Conservation (phyloP, 768 basidiomycete genomes). For the Lactarius hatsudake region DNA sequence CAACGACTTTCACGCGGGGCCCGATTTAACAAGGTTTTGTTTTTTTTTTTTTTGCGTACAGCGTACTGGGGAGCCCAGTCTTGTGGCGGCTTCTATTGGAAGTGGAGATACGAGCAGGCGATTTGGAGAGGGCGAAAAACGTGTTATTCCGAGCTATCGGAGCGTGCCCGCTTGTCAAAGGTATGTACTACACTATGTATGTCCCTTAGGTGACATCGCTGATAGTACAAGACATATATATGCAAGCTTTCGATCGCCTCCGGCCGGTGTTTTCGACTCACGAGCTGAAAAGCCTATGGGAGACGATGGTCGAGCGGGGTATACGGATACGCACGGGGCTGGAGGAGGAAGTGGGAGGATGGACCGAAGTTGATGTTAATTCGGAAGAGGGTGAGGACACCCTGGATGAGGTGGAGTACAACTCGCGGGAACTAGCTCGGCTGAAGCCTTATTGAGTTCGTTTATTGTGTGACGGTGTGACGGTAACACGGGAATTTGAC, state of each 20-base stretch:
- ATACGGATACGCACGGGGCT: conserved; percentile 60
- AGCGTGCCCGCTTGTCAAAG: conserved; percentile 76
- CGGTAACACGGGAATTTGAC: not conserved
- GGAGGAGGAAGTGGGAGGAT: conserved; percentile 54
- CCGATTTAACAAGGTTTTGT: conserved; percentile 3
- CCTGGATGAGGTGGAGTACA: conserved; percentile 55
- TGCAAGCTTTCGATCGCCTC: conserved; percentile 72
- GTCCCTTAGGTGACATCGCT: conserved; percentile 13
- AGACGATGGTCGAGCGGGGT: conserved; percentile 75
- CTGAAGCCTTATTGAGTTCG: conserved; percentile 57
- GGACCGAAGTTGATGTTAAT: conserved; percentile 36
- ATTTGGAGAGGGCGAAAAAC: conserved; percentile 62
- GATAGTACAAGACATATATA: conserved; percentile 53
- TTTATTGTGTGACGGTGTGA: conserved; percentile 5
- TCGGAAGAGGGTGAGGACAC: conserved; percentile 28
- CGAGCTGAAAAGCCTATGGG: conserved; percentile 61
- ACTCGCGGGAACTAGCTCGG: conserved; percentile 56
- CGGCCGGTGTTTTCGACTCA: conserved; percentile 55
- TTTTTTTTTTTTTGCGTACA: conserved; percentile 32
- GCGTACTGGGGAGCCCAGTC: conserved; percentile 62
- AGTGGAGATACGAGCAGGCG: conserved; percentile 66
- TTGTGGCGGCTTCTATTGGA: conserved; percentile 76
- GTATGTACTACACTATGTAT: conserved; percentile 36
- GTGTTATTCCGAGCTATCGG: conserved; percentile 69
- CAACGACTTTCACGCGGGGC: not conserved